These are phyloP conservation scores for Chaetomium cochliodes DNA, from an alignment of 495 filamentous ascomycete species.

Conservation along the genomic window DNA sequence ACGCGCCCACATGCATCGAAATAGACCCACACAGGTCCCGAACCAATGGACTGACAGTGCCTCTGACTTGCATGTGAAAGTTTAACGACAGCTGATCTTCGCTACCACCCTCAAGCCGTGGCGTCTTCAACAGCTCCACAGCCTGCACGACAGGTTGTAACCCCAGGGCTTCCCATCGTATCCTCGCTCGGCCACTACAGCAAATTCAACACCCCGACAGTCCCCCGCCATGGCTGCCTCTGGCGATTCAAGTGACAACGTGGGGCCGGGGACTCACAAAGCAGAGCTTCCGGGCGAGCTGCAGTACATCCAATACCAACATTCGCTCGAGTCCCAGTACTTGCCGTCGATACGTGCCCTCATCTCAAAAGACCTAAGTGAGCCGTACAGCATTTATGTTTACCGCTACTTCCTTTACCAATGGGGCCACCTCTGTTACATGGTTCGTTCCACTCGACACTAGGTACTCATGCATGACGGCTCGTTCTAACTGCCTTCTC, in stretches of 20 bases:
- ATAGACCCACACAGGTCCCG: background rate
- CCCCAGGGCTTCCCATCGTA: background rate
- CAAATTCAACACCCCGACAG: background rate
- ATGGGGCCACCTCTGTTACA: slow-evolving; percentile 95
- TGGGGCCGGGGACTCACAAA: slow-evolving; percentile 27
- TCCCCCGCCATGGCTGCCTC: slow-evolving; percentile 2
- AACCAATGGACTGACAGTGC: background rate
- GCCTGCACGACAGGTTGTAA: background rate
- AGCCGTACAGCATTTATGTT: slow-evolving; percentile 99
- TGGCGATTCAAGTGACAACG: background rate
- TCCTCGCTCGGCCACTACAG: background rate
- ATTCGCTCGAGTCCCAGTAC: slow-evolving; percentile 72
- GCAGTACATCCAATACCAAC: slow-evolving; percentile 81
- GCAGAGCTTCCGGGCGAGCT: slow-evolving; percentile 54
- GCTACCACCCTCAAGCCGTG: background rate
- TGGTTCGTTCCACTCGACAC: slow-evolving; percentile 52
- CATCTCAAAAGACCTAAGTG: slow-evolving; percentile 95
- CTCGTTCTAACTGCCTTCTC: slow-evolving; percentile 4
- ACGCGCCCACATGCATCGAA: background rate
- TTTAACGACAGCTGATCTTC: background rate
- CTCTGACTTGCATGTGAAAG: slow-evolving; percentile 17
- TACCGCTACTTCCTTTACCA: slow-evolving; percentile 98
- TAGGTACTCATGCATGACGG: background rate
- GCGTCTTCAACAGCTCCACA: background rate
- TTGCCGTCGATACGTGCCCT: slow-evolving; percentile 84